Evolutionary conservation across 2,329 filamentous ascomycete genomes (phyloP).

Genomic region (Alternaria incomplexa): DNA sequence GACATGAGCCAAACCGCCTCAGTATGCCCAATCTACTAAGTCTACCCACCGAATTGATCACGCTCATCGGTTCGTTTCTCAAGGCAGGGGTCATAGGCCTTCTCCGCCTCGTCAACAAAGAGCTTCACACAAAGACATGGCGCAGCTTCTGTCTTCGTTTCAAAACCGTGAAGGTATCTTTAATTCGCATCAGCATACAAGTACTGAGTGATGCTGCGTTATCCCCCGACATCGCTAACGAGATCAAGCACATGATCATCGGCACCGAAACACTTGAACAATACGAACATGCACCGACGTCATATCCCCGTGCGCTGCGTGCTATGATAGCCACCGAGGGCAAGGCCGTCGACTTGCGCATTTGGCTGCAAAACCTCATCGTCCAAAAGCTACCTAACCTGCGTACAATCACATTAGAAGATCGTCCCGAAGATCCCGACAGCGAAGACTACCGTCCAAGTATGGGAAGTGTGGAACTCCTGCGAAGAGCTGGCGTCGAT

Average conservation of each 20-base stretch:
- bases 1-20: background rate
- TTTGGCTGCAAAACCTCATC: background rate
- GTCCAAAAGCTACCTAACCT: background rate
- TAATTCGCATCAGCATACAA: background rate
- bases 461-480: background rate
- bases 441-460: background rate
- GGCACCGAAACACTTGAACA: background rate
- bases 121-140: background rate
- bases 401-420: background rate
- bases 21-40: background rate
- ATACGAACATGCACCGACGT: background rate
- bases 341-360: background rate
- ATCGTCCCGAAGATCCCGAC: too few relatives aligned
- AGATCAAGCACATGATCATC: background rate
- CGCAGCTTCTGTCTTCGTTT: background rate
- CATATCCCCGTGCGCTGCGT: background rate
- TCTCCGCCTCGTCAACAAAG: background rate
- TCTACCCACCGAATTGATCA: background rate
- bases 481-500: background rate
- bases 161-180: background rate
- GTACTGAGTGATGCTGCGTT: background rate
- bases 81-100: background rate
- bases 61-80: background rate
- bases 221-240: background rate
- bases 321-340: background rate